Evolutionary conservation across 2,329 filamentous ascomycete genomes (phyloP), one percentile per base, ranked within the genome.

Genomic region (Lasiodiplodia hormozganensis): DNA sequence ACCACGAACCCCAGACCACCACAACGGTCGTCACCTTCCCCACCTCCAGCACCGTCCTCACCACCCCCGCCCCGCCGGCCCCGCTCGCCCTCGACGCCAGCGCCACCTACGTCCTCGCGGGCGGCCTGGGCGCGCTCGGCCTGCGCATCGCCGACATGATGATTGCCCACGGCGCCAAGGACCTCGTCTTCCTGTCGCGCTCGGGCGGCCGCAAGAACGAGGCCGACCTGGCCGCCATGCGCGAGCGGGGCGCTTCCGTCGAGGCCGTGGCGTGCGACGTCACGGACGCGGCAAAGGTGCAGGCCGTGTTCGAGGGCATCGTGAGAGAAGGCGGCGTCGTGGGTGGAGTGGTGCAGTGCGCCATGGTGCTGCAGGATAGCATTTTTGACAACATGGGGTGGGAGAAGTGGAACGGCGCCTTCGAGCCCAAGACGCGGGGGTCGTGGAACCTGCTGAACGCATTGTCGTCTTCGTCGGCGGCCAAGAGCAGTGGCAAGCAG

Each of bases 111-210:
- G 34, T 77, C 18, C 65, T 77, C 3, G 73, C 72, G 21, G 75
- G 75, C 38, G 75, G 74, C 6, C 70, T 72, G 4, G 75, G 76
- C 10, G 75, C 74, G 16, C 58, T 77, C 11, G 76, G 75, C 1
- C 70, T 75, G 1, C 70, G 69, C 25, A 73, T 77, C 51, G 69
- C 72, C 7, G 67, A 57, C 21, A 74, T 71, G 71, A 73, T 77
- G 74, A 70, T 72, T 4, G 40, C 53, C 0, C 70, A 71, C 28
- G 75, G 75, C 21, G 76, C 75, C 0, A 68, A 68, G 34, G 52
- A 76, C 49, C 69, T 77, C n/a, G 69, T 72, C 2, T 68, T 76
- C 25, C 66, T 74, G 14, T 69, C 62, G 2, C 62, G 68, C 36
- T 25, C 28, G 8, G 47, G 51, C 12, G 49, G 67, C n/a, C 49